Conservation (phyloP, 2,329 filamentous ascomycete genomes). For the Colletotrichum cereale region DNA sequence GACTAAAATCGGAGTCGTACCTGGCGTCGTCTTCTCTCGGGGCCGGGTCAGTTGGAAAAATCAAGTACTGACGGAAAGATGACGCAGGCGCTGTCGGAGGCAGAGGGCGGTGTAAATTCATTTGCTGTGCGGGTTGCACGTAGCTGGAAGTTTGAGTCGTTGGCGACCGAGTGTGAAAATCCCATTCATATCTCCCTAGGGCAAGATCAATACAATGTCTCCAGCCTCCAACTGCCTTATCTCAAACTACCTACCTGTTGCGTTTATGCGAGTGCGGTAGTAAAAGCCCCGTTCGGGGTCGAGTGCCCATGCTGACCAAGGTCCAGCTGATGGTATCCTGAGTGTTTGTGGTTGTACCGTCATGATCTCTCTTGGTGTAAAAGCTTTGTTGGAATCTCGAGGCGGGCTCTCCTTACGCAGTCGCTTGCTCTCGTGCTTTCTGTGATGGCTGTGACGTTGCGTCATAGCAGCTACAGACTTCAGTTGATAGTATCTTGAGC, state of each 20-base stretch:
- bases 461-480: not conserved
- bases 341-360: not conserved
- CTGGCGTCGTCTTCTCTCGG: not conserved
- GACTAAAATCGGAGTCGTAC: not conserved
- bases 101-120: not conserved
- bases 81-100: not conserved
- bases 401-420: not conserved
- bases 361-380: not conserved
- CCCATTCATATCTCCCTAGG: constrained; percentile 5
- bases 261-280: constrained; percentile 17
- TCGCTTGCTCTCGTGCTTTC: not conserved
- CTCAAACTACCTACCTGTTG: not conserved
- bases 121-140: not conserved
- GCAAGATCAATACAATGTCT: not conserved
- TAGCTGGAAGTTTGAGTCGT: not conserved
- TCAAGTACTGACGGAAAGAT: not conserved
- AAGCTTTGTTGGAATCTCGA: not conserved
- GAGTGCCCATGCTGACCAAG: constrained; percentile 22
- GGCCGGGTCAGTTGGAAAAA: not conserved
- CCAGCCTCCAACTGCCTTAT: rapidly evolving
- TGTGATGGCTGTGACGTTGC: constrained; percentile 5
- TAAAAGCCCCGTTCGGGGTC: constrained; percentile 19
- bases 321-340: not conserved
- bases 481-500: too few species aligned
- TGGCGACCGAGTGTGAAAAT: not conserved